A percentile compares a stretch with the other conserved stretches of the same genome.
Evolutionary conservation across 257 asterid genomes (phyloP).

Genomic region (Nemophila menziesii): DNA sequence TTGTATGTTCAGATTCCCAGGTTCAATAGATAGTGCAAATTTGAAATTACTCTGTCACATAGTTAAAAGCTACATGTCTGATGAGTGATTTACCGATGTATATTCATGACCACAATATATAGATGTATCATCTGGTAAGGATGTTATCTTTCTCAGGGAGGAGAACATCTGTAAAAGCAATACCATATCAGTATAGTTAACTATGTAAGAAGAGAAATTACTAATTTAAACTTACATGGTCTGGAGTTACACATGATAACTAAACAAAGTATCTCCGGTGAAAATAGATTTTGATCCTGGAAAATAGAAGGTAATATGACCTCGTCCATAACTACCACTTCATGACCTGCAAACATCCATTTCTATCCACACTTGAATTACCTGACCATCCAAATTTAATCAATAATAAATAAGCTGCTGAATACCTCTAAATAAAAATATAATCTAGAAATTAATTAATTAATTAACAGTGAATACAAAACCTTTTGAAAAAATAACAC

Average conservation of each 20-base stretch:
- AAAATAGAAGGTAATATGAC: conserved; percentile 87
- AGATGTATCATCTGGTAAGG: conserved; percentile 76
- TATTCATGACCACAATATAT: conserved; percentile 91
- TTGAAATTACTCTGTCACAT: conserved; percentile 72
- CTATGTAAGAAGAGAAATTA: background rate
- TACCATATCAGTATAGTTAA: too few species aligned
- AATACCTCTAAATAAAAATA: too few species aligned
- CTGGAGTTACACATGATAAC: conserved; percentile 93
- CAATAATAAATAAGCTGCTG: too few species aligned
- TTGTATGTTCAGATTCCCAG: conserved; percentile 58
- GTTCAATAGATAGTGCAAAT: conserved; percentile 86
- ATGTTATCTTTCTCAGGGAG: conserved; percentile 56
- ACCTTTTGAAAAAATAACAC: too few species aligned
- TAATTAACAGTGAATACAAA: too few species aligned
- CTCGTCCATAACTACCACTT: conserved; percentile 72
- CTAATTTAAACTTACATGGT: conserved; percentile 40
- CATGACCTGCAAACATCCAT: conserved; percentile 97
- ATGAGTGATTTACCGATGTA: conserved; percentile 47
- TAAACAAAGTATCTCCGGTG: conserved; percentile 90
- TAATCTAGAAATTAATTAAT: too few species aligned
- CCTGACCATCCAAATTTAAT: too few species aligned
- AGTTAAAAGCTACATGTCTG: conserved; percentile 2
- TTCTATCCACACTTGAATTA: conserved; percentile 91
- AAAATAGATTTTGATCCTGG: conserved; percentile 75
- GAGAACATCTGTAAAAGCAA: conserved; percentile 56